A percentile compares a stretch with the other conserved stretches of the same genome.
These are phyloP conservation scores for Plantago coronopus DNA, from an alignment of 305 asterid genomes.

Conservation along the genomic window DNA sequence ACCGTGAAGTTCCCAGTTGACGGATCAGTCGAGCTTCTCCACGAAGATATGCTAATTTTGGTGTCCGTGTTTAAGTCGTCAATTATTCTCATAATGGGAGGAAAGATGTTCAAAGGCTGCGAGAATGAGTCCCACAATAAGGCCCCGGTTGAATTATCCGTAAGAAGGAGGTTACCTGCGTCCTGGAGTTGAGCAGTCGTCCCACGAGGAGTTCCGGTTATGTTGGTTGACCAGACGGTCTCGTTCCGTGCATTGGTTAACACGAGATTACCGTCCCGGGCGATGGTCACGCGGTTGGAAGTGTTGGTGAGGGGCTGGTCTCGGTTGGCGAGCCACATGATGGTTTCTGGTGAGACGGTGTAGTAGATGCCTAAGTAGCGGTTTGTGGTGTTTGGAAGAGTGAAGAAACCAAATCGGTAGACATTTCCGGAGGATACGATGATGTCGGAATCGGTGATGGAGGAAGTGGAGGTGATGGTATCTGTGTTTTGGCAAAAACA, in stretches of 20 bases:
- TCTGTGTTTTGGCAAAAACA: slow-evolving; percentile 25
- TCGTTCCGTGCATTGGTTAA: slow-evolving; percentile 14
- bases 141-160: slow-evolving; percentile 18
- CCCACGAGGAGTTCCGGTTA: neutral
- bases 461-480: slow-evolving; percentile 10
- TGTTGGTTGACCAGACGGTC: slow-evolving; percentile 32
- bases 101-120: slow-evolving; percentile 24
- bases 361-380: slow-evolving; percentile 34
- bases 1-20: slow-evolving; percentile 24
- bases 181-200: slow-evolving; percentile 23
- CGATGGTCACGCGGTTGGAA: slow-evolving; percentile 17
- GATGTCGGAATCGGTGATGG: slow-evolving; percentile 24
- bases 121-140: slow-evolving; percentile 44
- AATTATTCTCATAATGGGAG: slow-evolving; percentile 28
- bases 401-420: slow-evolving; percentile 35
- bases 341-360: slow-evolving; percentile 19
- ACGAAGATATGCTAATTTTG: slow-evolving; percentile 27
- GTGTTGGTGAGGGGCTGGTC: slow-evolving; percentile 28
- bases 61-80: slow-evolving; percentile 25
- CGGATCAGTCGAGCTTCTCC: slow-evolving; percentile 32
- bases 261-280: slow-evolving; percentile 24
- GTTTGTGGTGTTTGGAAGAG: slow-evolving; percentile 24
- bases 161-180: slow-evolving; percentile 46
- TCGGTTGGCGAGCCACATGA: slow-evolving; percentile 37
- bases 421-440: slow-evolving; percentile 9